Conservation (phyloP, 2,329 filamentous ascomycete genomes). For the Volutella citrinella region DNA sequence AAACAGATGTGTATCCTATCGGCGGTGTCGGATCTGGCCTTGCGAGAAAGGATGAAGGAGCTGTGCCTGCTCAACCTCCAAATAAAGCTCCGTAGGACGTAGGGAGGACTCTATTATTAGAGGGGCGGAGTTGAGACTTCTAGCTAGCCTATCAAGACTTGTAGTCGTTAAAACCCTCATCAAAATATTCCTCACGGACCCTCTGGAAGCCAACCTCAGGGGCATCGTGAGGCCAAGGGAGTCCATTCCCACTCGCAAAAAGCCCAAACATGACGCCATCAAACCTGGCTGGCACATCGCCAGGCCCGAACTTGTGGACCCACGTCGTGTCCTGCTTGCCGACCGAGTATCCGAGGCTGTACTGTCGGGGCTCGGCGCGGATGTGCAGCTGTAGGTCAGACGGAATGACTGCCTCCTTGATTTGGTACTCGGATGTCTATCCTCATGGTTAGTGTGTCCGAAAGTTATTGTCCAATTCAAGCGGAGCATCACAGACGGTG, state of each 20-base stretch:
- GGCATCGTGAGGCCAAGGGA: slow-evolving; percentile 19
- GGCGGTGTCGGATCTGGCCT: too few species aligned
- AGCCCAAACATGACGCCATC: slow-evolving; percentile 21
- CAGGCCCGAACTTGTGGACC: slow-evolving; percentile 14
- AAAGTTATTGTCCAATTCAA: too few species aligned
- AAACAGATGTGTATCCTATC: too few species aligned
- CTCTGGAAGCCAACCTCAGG: slow-evolving; percentile 18
- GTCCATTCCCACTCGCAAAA: slow-evolving; percentile 19
- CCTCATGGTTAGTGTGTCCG: too few species aligned
- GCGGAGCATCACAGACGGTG: too few species aligned
- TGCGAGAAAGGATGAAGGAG: too few species aligned
- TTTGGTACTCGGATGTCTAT: slow-evolving; percentile 7
- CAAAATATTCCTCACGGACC: slow-evolving; percentile 18
- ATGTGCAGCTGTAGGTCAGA: slow-evolving; percentile 17
- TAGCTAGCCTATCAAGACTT: too few species aligned
- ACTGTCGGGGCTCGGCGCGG: slow-evolving; percentile 16
- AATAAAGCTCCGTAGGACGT: too few species aligned
- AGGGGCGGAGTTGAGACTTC: too few species aligned
- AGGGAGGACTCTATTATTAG: too few species aligned
- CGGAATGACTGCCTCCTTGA: slow-evolving; percentile 8
- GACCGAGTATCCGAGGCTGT: slow-evolving; percentile 21
- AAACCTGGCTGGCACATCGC: slow-evolving; percentile 14
- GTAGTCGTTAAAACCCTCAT: slow-evolving; percentile 16
- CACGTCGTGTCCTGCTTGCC: slow-evolving; percentile 7
- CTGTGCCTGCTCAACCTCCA: too few species aligned